These are phyloP conservation scores for Populus trichocarpa DNA, from an alignment of 441 rosid genomes.

Conservation along the genomic window DNA sequence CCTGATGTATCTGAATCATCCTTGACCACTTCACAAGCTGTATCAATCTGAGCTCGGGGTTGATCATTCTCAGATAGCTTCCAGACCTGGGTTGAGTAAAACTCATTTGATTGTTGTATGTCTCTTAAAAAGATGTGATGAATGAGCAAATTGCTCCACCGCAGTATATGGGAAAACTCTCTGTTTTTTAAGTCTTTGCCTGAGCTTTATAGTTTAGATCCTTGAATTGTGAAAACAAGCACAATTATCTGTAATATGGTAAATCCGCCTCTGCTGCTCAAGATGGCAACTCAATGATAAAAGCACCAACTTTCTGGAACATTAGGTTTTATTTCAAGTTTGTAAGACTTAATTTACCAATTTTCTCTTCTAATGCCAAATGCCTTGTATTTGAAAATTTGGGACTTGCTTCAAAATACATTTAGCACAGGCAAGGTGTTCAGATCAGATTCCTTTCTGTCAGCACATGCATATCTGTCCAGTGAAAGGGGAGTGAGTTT, in stretches of 20 bases:
- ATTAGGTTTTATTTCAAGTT: not conserved
- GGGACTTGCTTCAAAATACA: conserved; percentile 1
- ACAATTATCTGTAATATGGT: not conserved
- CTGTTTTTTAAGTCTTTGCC: not conserved
- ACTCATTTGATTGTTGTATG: not conserved
- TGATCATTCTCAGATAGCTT: not conserved
- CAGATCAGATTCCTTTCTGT: not conserved
- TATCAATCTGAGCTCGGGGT: not conserved
- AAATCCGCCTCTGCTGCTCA: not conserved
- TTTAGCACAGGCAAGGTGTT: not conserved
- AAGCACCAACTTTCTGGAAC: not conserved
- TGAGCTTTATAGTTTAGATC: not conserved
- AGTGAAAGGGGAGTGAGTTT: not conserved
- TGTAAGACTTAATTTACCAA: not conserved
- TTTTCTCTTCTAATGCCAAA: not conserved
- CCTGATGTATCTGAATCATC: not conserved
- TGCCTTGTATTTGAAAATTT: not conserved
- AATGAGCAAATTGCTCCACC: not conserved
- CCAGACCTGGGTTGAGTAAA: not conserved
- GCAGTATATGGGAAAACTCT: not conserved
- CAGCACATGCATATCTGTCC: not conserved
- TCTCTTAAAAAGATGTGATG: not conserved
- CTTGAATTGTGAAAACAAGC: not conserved
- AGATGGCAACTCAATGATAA: not conserved
- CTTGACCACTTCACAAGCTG: not conserved